phyloP scores from a whole-genome alignment of 345 rosid species.

The Lagerstroemia speciosa region DNA sequence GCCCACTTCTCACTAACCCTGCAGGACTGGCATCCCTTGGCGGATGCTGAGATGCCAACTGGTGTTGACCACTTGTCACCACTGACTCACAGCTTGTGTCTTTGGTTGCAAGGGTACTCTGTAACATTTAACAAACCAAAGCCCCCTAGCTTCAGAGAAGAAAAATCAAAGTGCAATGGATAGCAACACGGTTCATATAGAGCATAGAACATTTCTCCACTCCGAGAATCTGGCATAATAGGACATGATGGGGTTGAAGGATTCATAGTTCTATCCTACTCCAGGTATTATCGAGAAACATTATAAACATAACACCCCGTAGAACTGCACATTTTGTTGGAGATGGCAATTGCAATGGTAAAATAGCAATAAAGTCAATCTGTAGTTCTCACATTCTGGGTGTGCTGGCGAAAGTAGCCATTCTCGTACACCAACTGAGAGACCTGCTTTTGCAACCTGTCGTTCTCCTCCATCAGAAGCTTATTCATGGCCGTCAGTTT shows the following conservation, averaged over 20 bases:
- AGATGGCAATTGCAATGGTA: neutral
- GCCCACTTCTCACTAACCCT: constrained; percentile 58
- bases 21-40: constrained; percentile 99
- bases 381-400: constrained; percentile 56
- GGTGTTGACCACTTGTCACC: constrained; percentile 97
- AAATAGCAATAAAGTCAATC: constrained; percentile 1
- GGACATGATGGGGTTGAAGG: neutral
- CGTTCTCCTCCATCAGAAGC: constrained; percentile 99
- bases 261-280: neutral
- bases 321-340: neutral
- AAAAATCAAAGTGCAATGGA: neutral
- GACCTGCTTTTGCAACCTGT: constrained; percentile 98
- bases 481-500: constrained; percentile 97
- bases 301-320: neutral
- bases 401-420: constrained; percentile 93
- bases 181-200: neutral
- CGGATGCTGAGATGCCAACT: constrained; percentile 88
- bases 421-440: constrained; percentile 95
- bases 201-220: neutral
- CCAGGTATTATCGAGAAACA: neutral
- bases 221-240: neutral
- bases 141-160: neutral
- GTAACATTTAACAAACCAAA: constrained; percentile 18
- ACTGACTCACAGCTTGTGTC: constrained; percentile 98
- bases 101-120: constrained; percentile 89